Conservation (phyloP, 1,284 basidiomycete genomes). For the Pholiota adiposa region DNA sequence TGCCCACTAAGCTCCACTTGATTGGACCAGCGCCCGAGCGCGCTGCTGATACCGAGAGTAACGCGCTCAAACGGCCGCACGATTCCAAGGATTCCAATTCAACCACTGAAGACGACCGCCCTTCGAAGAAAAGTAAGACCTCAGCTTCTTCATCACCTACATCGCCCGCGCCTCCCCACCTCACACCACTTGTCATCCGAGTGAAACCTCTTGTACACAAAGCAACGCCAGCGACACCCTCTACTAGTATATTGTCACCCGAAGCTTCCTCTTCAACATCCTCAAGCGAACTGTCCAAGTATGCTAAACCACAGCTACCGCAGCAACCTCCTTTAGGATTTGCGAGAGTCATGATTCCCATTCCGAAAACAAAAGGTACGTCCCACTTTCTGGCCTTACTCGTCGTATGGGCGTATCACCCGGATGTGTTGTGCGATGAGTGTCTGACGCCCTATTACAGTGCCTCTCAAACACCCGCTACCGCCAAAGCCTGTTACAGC, state of each 20-base stretch:
- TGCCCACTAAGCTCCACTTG: not conserved
- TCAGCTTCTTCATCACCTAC: not conserved
- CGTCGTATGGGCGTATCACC: not conserved
- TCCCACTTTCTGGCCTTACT: not conserved
- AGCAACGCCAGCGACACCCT: not conserved
- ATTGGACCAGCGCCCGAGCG: not conserved
- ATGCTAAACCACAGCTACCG: not conserved
- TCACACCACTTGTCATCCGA: not conserved
- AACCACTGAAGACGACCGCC: not conserved
- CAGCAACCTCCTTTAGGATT: not conserved
- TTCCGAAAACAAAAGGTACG: conserved; percentile 2
- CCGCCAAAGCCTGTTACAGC: conserved; percentile 28
- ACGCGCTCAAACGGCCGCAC: conserved; percentile 11
- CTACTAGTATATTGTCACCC: not conserved
- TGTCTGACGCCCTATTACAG: conserved; percentile 8
- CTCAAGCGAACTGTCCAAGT: not conserved
- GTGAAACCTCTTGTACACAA: not conserved
- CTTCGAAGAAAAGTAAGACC: conserved; percentile 13
- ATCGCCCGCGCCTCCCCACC: too few relatives aligned
- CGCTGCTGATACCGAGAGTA: not conserved
- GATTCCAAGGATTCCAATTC: not conserved
- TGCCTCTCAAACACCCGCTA: conserved; percentile 28
- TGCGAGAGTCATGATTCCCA: not conserved
- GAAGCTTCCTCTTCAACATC: not conserved
- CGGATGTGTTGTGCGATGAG: not conserved